phyloP scores from a whole-genome alignment of 768 basidiomycete genomes.

The Lactarius sp. region DNA sequence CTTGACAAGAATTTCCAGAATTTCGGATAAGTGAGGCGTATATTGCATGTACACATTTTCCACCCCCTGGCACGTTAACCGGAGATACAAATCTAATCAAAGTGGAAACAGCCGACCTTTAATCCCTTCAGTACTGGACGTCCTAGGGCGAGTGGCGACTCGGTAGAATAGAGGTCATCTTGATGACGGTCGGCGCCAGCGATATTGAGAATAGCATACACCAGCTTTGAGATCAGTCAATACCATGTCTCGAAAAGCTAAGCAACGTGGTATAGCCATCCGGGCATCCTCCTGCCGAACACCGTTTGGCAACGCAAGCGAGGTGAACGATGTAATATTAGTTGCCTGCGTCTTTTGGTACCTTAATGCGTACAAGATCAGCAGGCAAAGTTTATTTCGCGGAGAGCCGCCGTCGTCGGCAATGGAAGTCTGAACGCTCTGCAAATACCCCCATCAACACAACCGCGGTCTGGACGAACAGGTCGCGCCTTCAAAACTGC shows the following conservation, averaged over 20 bases:
- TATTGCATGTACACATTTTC: constrained; percentile 99
- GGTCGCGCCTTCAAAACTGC: constrained; percentile 74
- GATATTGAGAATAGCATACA: constrained; percentile 90
- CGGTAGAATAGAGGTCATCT: constrained; percentile 94
- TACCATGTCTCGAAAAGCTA: not conserved
- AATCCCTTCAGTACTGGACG: constrained; percentile 92
- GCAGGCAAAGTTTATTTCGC: constrained; percentile 83
- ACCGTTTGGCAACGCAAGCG: constrained; percentile 71
- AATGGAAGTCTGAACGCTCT: constrained; percentile 83
- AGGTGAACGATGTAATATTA: constrained; percentile 77
- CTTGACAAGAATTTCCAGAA: too few relatives aligned
- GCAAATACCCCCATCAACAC: constrained; percentile 6
- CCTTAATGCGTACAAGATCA: constrained; percentile 87
- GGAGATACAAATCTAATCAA: constrained; percentile 11
- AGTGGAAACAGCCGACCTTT: constrained; percentile 49
- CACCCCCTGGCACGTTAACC: constrained; percentile 61
- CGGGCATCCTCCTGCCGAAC: constrained; percentile 71
- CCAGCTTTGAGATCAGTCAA: constrained; percentile 52
- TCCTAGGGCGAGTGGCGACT: constrained; percentile 89
- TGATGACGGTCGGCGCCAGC: constrained; percentile 95
- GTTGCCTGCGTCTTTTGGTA: constrained; percentile 83
- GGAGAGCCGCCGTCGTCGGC: constrained; percentile 60
- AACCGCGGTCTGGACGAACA: not conserved
- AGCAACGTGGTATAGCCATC: constrained; percentile 35
- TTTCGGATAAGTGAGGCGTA: too few relatives aligned